Conservation (phyloP, 2,329 filamentous ascomycete genomes). For the Mariannaea elegans region DNA sequence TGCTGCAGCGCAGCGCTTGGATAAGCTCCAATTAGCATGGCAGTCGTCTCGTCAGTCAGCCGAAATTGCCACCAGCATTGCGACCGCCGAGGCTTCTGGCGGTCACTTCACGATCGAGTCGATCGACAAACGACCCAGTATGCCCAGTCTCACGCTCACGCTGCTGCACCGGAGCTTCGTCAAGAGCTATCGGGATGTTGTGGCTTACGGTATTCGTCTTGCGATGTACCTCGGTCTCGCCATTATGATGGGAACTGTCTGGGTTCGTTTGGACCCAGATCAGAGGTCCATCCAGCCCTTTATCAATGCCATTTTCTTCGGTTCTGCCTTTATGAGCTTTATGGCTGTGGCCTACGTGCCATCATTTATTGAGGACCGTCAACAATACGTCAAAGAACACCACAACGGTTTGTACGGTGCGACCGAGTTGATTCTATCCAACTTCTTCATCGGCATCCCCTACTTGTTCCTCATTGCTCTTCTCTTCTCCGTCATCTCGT, state of each 20-base stretch:
- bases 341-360: constrained; percentile 89
- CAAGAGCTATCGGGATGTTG: constrained; percentile 84
- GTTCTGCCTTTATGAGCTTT: constrained; percentile 79
- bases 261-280: constrained; percentile 73
- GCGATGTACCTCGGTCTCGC: constrained; percentile 82
- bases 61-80: constrained; percentile 35
- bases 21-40: constrained; percentile 41
- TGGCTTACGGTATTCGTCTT: constrained; percentile 84
- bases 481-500: constrained; percentile 78
- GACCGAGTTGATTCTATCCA: constrained; percentile 75
- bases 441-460: constrained; percentile 83
- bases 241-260: constrained; percentile 89
- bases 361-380: constrained; percentile 72
- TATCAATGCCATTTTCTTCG: constrained; percentile 84
- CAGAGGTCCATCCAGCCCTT: constrained; percentile 82
- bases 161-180: constrained; percentile 82
- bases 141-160: constrained; percentile 63
- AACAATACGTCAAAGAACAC: constrained; percentile 66
- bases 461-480: constrained; percentile 82
- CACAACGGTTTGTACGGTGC: constrained; percentile 84
- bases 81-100: constrained; percentile 42
- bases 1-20: constrained; percentile 50
- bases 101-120: constrained; percentile 27
- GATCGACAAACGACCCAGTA: constrained; percentile 50
- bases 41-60: constrained; percentile 30